Base-by-base conservation (phyloP, 805 yeast genomes). In the Candida michaelii region DNA sequence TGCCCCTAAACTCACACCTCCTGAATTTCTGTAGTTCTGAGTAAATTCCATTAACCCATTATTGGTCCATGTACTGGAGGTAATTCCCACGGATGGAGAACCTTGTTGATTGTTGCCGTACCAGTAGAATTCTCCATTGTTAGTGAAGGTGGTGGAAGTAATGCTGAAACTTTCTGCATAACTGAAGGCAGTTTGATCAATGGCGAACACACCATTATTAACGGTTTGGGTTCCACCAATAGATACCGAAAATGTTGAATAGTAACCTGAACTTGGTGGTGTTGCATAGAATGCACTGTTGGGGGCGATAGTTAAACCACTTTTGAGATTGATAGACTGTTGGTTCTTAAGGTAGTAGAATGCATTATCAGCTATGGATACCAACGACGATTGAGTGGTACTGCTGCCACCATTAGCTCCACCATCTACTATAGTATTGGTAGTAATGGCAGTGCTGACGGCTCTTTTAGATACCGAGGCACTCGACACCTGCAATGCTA, bases 91-190 rank as follows among this genome's bases (percentile, higher is more conserved):
- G 15, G 46, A 38, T 36, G 60, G 52, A 30, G 42, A 39, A 27
- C 54, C 54, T n/a, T 43, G 18, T 17, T 47, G 36, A 14, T 59
- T 60, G 13, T 47, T 45, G 32, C 55, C 55, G 16, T 55, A 60
- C 30, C 59, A 44, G 40, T 42, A 62, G 36, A 55, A 49, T 24
- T 51, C 36, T 39, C 65, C 67, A 30, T 51, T 46, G 44, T 62
- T 60, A 16, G 25, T 36, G 42, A 58, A 60, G 23, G 29, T 33
- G 5, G 37, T 5, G 9, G 35, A 31, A 5, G 35, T 31, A 14
- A 31, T 31, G 12, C 25, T 18, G 9, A 31, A 31, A 31, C 35
- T 31, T 12, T 31, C 25, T 18, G 25, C 25, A 10, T 18, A 11
- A 12, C 9, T 3, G 12, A 14, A 31, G 4, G 25, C 24, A n/a